Evolutionary conservation across 441 rosid genomes (phyloP), one percentile per base, ranked within the genome.

Genomic region (Adansonia rubrostipa): DNA sequence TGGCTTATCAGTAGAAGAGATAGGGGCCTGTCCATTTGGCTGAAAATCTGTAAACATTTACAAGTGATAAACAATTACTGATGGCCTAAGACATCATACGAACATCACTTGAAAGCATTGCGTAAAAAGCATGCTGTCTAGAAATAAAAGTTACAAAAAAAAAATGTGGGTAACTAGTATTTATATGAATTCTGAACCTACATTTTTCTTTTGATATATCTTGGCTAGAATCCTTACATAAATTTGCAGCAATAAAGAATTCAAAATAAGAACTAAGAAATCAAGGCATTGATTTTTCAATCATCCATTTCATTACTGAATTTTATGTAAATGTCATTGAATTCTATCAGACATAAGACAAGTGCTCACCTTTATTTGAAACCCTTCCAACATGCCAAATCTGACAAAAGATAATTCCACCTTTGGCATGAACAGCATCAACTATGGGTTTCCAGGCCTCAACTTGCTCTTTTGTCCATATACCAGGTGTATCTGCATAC

Each of bases 401-500:
- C 65, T 90, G 93, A 70, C 89, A 87, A 76, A 90, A 88, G 83
- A 90, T 78, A 79, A 85, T 57, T 0, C 83, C 92, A 1, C 90
- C 91, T 80, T 85, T 88, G 0, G 82, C 88, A 69, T 86, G 92
- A 79, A 89, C 91, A 63, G 89, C 90, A 14, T 88, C 90, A 4
- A 89, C 91, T 1, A 88, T 82, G 7, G 91, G 91, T 53, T 87
- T 89, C 92, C 92, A 88, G 22, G 91, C 91, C 71, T 89, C 89
- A 19, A 89, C 88, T 72, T 88, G 93, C 81, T 88, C 90, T 67
- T 82, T 85, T 10, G 87, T 85, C 91, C 91, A 88, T 76, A 89
- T 87, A 50, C 91, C 90, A 53, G 89, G 91, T 8, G 86, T 75
- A 76, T 82, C 75, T 8, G 74, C 44, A 68, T 80, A 86, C 14